Evolutionary conservation across 2,329 filamentous ascomycete species (phyloP).

Genomic region (Xylariaceae sp.): DNA sequence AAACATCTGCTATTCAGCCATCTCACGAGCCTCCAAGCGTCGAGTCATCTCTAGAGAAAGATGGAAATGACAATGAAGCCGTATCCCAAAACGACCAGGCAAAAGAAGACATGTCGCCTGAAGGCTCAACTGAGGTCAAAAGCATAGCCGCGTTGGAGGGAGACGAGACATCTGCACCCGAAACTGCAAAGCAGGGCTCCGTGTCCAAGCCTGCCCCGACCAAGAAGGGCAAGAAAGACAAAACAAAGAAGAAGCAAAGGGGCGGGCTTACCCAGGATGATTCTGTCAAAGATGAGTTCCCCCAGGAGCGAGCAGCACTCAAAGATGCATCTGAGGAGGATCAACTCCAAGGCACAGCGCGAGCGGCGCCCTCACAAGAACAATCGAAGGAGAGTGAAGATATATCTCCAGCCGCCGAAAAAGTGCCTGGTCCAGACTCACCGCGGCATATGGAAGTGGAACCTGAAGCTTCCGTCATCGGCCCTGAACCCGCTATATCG

Average conservation of each 20-base stretch:
- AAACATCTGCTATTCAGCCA: background rate
- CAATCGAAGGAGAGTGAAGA: too few species aligned
- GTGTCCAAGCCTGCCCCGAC: constrained; percentile 8
- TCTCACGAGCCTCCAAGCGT: background rate
- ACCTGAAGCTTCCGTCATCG: too few species aligned
- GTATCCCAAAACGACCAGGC: constrained; percentile 1
- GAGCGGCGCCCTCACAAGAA: background rate
- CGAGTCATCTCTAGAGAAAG: constrained; percentile 18
- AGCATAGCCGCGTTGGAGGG: too few species aligned
- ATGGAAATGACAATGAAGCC: constrained; percentile 9
- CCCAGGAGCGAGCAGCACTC: background rate
- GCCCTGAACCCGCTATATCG: too few species aligned
- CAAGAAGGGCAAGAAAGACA: constrained; percentile 30
- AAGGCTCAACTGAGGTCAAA: background rate
- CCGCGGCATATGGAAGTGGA: too few species aligned
- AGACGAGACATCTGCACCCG: background rate
- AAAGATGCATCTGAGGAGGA: background rate
- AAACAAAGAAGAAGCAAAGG: constrained; percentile 18
- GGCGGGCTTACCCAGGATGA: background rate
- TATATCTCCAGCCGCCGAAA: too few species aligned
- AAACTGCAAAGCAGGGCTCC: constrained; percentile 6
- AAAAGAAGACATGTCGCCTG: background rate
- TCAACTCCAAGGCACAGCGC: background rate
- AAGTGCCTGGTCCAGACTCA: too few species aligned
- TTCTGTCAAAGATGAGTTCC: background rate